A percentile compares a stretch with the other conserved stretches of the same genome.
Evolutionary conservation across 768 basidiomycete species (phyloP).

Genomic region (Kwoniella heveanensis): DNA sequence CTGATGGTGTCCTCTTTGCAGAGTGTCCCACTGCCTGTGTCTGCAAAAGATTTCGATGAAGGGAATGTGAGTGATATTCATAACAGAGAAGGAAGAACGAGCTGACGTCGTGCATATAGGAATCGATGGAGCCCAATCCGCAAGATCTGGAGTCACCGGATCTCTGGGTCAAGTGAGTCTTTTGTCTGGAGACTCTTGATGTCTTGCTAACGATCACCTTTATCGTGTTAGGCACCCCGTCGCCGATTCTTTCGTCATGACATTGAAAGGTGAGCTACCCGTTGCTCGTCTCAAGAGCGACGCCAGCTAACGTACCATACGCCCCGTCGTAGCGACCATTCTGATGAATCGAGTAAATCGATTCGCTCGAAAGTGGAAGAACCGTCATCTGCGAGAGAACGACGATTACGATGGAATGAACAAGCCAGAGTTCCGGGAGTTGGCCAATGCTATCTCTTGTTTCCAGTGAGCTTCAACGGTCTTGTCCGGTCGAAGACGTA

Average conservation of each 20-base stretch:
- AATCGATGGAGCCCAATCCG: constrained; percentile 39
- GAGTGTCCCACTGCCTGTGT: constrained; percentile 43
- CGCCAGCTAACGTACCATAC: too few species aligned
- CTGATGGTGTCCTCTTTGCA: too few species aligned
- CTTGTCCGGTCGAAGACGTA: not conserved
- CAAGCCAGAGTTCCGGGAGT: constrained; percentile 47
- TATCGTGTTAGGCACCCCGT: constrained; percentile 46
- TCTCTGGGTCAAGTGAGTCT: constrained; percentile 37
- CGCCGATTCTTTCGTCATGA: constrained; percentile 28
- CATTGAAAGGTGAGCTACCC: not conserved
- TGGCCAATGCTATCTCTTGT: constrained; percentile 48
- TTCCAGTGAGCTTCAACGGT: constrained; percentile 37
- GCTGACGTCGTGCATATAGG: not conserved
- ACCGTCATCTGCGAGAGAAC: constrained; percentile 41
- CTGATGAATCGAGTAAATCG: constrained; percentile 38
- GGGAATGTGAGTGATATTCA: constrained; percentile 14
- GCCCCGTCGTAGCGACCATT: constrained; percentile 24
- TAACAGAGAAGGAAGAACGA: too few species aligned
- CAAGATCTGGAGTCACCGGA: constrained; percentile 50
- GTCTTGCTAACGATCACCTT: too few species aligned
- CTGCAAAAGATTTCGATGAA: constrained; percentile 33
- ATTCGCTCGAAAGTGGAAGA: constrained; percentile 49
- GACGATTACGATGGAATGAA: constrained; percentile 49
- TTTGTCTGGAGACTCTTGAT: not conserved
- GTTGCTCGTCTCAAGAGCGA: too few species aligned